phyloP scores from a whole-genome alignment of 305 asterid genomes.

The Coffea humblotiana region DNA sequence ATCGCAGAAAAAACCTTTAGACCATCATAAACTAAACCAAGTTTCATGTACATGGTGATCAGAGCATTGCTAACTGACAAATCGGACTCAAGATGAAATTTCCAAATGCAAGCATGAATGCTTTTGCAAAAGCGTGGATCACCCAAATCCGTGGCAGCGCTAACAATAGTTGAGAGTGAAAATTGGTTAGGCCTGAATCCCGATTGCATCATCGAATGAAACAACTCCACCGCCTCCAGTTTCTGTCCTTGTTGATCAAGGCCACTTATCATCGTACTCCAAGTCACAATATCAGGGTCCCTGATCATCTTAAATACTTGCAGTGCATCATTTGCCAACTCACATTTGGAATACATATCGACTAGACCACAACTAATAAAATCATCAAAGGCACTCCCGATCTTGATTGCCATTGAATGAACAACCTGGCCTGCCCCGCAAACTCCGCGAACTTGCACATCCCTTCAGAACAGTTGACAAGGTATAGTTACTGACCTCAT shows the following conservation, averaged over 20 bases:
- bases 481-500: conserved; percentile 57
- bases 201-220: conserved; percentile 56
- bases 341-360: conserved; percentile 84
- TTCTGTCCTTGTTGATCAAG: conserved; percentile 73
- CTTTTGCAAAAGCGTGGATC: conserved; percentile 55
- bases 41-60: conserved; percentile 78
- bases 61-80: conserved; percentile 64
- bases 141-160: conserved; percentile 62
- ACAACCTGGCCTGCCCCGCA: conserved; percentile 57
- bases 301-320: conserved; percentile 51
- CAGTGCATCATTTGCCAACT: conserved; percentile 56
- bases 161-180: conserved; percentile 64
- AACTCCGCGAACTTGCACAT: conserved; percentile 48
- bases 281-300: conserved; percentile 71
- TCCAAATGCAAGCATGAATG: conserved; percentile 71
- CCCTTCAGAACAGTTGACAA: conserved; percentile 76
- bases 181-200: conserved; percentile 72
- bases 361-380: conserved; percentile 69
- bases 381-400: conserved; percentile 61
- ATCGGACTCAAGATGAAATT: conserved; percentile 58
- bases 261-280: conserved; percentile 74
- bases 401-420: conserved; percentile 66
- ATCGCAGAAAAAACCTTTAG: conserved; percentile 41
- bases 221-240: conserved; percentile 62
- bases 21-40: conserved; percentile 56